Evolutionary conservation across 2,329 filamentous ascomycete genomes (phyloP), one percentile per base, ranked within the genome.

Genomic region (Botryotinia narcissicola): DNA sequence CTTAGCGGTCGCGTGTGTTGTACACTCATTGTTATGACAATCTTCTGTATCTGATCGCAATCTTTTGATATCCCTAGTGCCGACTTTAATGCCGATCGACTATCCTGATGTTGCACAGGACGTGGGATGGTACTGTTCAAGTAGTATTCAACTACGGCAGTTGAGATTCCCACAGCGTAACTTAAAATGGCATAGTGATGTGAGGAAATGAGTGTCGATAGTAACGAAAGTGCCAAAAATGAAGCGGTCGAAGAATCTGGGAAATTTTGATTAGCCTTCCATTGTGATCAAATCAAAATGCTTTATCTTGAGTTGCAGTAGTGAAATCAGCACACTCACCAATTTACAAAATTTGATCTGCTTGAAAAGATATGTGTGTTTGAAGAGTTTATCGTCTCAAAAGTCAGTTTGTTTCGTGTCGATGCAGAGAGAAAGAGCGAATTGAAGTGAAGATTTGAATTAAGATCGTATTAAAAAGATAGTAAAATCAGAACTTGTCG

Each of bases 1-100:
- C 78, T 78, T 66, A 78, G 74, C 25, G 76, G 76, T 32, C 78
- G 78, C 70, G 76, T 63, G 32, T 66, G 44, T 72, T 77, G 72
- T 63, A 57, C 73, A 74, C 74, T 77, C 77, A 79, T 79, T 74
- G 64, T 66, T 46, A 18, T 70, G 48, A 46, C 51, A 73, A 42
- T n/a, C 37, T 32, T 37, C 20, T 12, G 48, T 40, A 44, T 42
- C 37, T 44, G 29, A 69, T 16, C n/a, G 18, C 32, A 42, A 42
- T 32, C 37, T 69, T 37, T 12, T 42, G 29, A 60, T 25, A 72
- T 37, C 35, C 42, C 32, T 48, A 14, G 37, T 71, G 20, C 35
- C 37, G 6, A 37, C 44, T 46, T n/a, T 42, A 22, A 16, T 42
- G 35, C 57, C 32, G 29, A 54, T 25, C 20, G 42, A 16, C 54